Evolutionary conservation across 345 rosid species (phyloP).

Genomic region (Erodium maritimum): DNA sequence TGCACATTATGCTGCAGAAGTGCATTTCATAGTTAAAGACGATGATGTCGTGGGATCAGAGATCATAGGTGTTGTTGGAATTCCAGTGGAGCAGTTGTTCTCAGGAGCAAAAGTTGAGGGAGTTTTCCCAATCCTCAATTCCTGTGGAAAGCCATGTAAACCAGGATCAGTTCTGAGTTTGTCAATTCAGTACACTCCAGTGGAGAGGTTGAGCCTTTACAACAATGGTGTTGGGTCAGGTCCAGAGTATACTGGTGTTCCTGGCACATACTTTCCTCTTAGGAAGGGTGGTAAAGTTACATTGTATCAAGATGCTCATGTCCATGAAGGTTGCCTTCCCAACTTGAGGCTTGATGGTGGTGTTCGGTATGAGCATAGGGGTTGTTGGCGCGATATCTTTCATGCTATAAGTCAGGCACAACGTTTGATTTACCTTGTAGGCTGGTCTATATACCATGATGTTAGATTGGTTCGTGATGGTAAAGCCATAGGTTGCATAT

Average conservation of each 20-base stretch:
- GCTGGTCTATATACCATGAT: conserved; percentile 71
- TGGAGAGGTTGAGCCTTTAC: conserved; percentile 36
- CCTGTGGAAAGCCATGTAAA: conserved; percentile 62
- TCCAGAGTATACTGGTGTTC: conserved; percentile 50
- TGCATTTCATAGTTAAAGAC: conserved; percentile 77
- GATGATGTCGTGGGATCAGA: conserved; percentile 73
- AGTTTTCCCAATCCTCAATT: conserved; percentile 42
- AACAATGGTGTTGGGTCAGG: conserved; percentile 50
- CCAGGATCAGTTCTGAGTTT: conserved; percentile 53
- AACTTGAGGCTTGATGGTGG: conserved; percentile 43
- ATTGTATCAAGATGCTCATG: conserved; percentile 91
- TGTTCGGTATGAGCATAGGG: conserved; percentile 36
- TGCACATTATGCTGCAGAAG: conserved; percentile 66
- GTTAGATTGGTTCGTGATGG: conserved; percentile 53
- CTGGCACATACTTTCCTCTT: conserved; percentile 80
- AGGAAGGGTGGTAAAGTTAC: conserved; percentile 73
- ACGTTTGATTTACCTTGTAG: conserved; percentile 68
- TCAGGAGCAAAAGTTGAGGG: conserved; percentile 55
- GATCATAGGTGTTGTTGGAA: conserved; percentile 65
- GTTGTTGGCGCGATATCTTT: conserved; percentile 72
- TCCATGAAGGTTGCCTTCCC: conserved; percentile 49
- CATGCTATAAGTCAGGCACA: conserved; percentile 71
- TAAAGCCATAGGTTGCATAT: conserved; percentile 19
- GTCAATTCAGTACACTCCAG: conserved; percentile 57
- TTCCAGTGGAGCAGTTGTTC: conserved; percentile 48